phyloP scores from a whole-genome alignment of 352 stramenopile genomes.

The Globisporangium yorkense region DNA sequence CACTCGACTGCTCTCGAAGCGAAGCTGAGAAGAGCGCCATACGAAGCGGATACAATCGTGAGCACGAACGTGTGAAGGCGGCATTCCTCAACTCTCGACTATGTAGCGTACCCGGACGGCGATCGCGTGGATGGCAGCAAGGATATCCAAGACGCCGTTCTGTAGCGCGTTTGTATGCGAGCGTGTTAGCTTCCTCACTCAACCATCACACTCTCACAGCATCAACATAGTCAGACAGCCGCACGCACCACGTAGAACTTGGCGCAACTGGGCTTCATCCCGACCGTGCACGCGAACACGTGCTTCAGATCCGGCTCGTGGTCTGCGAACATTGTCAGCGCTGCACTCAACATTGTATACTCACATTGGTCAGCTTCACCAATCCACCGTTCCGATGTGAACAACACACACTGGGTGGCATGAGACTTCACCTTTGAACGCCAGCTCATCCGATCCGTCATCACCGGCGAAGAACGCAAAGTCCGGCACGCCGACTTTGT shows the following conservation, averaged over 20 bases:
- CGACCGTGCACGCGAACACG: slow-evolving; percentile 93
- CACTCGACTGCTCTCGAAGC: slow-evolving; percentile 14
- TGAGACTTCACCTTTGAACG: slow-evolving; percentile 41
- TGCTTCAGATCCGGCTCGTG: slow-evolving; percentile 31
- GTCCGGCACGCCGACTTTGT: slow-evolving; percentile 72
- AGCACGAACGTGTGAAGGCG: not conserved
- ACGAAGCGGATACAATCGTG: not conserved
- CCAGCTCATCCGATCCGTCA: slow-evolving; percentile 96
- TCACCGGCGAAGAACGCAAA: slow-evolving; percentile 96
- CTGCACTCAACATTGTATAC: slow-evolving; percentile 16
- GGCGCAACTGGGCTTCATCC: slow-evolving; percentile 96
- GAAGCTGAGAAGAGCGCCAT: slow-evolving; percentile 7
- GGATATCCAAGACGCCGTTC: slow-evolving; percentile 51
- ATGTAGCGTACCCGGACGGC: slow-evolving; percentile 29
- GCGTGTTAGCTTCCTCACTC: not conserved
- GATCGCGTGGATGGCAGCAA: slow-evolving; percentile 43
- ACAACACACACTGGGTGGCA: not conserved
- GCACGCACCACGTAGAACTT: slow-evolving; percentile 88
- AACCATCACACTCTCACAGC: not conserved
- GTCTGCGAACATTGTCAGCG: slow-evolving; percentile 36
- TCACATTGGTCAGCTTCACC: not conserved
- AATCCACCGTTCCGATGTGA: too few relatives aligned
- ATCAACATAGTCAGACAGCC: not conserved
- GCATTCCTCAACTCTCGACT: not conserved
- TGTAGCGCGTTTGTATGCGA: slow-evolving; percentile 10